These are phyloP conservation scores for Salix suchowensis DNA, from an alignment of 345 rosid species.

Conservation along the genomic window DNA sequence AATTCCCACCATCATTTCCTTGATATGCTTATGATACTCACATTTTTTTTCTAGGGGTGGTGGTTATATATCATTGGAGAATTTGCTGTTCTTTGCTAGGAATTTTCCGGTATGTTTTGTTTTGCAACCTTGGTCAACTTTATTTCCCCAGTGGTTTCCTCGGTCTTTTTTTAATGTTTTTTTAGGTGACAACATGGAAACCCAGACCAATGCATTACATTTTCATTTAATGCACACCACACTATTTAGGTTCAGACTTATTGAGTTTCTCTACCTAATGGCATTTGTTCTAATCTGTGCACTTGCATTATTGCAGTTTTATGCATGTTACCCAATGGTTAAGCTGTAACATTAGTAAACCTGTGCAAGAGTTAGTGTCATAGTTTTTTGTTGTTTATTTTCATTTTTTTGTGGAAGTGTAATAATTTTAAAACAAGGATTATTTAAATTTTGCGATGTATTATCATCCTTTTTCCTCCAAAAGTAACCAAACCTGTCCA, in stretches of 20 bases:
- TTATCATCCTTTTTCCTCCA: neutral
- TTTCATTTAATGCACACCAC: neutral
- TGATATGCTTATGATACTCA: neutral
- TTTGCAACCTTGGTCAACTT: slow-evolving; percentile 3
- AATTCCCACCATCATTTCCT: neutral
- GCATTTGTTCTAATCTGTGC: neutral
- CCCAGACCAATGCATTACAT: neutral
- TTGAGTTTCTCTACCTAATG: neutral
- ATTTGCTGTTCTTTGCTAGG: slow-evolving; percentile 79
- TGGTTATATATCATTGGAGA: slow-evolving; percentile 97
- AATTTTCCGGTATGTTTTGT: slow-evolving; percentile 60
- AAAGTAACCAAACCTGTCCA: slow-evolving; percentile 2
- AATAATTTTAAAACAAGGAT: neutral
- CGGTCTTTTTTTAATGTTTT: neutral
- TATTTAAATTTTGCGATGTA: neutral
- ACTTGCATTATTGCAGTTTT: neutral
- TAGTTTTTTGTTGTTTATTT: neutral
- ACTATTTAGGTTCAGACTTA: neutral
- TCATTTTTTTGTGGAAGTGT: neutral
- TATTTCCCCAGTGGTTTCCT: neutral
- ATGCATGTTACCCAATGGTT: neutral
- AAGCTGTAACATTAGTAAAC: neutral
- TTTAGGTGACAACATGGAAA: neutral
- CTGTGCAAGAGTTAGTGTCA: neutral
- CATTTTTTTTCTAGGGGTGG: slow-evolving; percentile 74